Base-by-base conservation (phyloP, 1,284 basidiomycete genomes). In the Rhodotorula sp. region DNA sequence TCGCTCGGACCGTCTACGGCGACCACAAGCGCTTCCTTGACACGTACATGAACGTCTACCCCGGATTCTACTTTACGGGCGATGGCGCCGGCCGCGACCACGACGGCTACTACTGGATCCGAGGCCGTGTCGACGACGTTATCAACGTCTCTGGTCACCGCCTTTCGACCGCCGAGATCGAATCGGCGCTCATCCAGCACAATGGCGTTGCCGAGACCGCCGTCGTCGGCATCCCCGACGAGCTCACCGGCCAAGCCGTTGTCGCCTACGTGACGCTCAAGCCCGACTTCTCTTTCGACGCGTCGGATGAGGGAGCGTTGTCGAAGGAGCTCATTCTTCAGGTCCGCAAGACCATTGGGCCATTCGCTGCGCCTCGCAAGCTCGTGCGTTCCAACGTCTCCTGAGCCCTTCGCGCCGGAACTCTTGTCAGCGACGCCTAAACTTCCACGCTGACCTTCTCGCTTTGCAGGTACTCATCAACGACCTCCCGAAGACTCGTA, bases 71-170 rank as follows among this genome's bases (percentile, higher is more conserved):
- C 86, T 98, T 92, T 83, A 99, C 94, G 29, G 95, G 96, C 48
- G 96, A 99, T 78, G 94, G 94, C 68, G 95, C 94, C 29, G 90
- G 89, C 32, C 87, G 94, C 57, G 96, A 99, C 80, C 87, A 90
- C 78, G 89, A 99, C 78, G 95, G 95, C 10, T 99, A 99, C 83
- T 91, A 68, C 79, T 96, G 93, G 93, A 98, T 99, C 83, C 94
- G 94, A 82, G 95, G 95, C 62, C 89, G 95, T 77, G 89, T 99
- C 54, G 95, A 99, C 81, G 93, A 91, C 89, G 78, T 82, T 39
- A 80, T 82, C 77, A 94, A 93, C 81, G 92, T 95, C 46, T 96
- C 95, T 49, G 96, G 95, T 5, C 95, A 99, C 81, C 90, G 96
- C 79, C 84, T 99, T 65, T 95, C 92, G 52, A 99, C 95, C 0